A percentile compares a stretch with the other conserved stretches of the same genome.
These are phyloP conservation scores for Penicillium paxilli DNA, from an alignment of 495 filamentous ascomycete genomes.

Conservation along the genomic window DNA sequence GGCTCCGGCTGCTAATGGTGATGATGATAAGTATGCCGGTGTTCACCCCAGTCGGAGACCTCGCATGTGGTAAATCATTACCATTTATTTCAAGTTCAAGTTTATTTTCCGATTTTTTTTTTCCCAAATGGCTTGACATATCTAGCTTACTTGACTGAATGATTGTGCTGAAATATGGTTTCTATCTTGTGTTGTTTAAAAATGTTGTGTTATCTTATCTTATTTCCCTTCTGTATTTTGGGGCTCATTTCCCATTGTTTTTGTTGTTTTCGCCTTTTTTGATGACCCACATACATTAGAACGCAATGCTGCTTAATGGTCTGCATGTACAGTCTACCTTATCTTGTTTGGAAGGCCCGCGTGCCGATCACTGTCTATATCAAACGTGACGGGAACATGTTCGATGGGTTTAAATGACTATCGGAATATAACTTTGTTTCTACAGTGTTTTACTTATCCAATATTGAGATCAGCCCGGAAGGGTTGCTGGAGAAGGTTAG, in stretches of 20 bases:
- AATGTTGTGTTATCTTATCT: too few species aligned
- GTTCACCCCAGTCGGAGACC: conserved; percentile 61
- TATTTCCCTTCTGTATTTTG: not conserved
- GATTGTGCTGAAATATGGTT: not conserved
- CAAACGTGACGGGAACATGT: too few species aligned
- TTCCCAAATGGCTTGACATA: too few species aligned
- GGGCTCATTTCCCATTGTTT: not conserved
- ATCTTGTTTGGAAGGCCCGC: not conserved
- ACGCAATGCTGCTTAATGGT: not conserved
- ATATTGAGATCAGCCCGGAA: too few species aligned
- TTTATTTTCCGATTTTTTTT: too few species aligned
- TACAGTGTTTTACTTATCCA: not conserved
- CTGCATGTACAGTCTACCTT: not conserved
- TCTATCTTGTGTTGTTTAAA: not conserved
- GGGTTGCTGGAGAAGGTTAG: too few species aligned
- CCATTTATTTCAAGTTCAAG: too few species aligned
- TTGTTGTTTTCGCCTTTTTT: conserved; percentile 1
- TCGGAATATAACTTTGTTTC: too few species aligned
- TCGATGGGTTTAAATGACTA: too few species aligned
- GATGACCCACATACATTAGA: not conserved
- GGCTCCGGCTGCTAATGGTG: conserved; percentile 19
- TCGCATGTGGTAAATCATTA: conserved; percentile 36
- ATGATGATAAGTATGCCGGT: conserved; percentile 38
- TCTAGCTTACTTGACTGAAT: too few species aligned
- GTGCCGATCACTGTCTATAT: not conserved